Base-by-base conservation (phyloP, 176 grass and related monocot species). In the Elaeis guineensis region DNA sequence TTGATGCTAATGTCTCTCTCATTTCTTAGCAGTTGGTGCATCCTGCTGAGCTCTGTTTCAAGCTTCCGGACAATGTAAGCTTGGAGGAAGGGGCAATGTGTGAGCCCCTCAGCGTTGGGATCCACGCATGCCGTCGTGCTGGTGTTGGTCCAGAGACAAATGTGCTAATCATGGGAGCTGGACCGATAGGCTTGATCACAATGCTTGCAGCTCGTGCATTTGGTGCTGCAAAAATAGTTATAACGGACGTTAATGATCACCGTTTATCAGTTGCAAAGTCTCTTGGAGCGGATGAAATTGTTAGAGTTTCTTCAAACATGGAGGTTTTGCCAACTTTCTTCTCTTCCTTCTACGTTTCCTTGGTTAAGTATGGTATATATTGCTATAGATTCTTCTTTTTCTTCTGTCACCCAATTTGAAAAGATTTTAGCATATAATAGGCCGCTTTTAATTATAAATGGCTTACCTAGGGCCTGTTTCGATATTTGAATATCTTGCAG, bases 41-140 rank as follows among this genome's bases (percentile, higher is more conserved):
- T 58, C 92, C 92, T 9, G 91, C 59, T 0, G 92, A 96, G 61
- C 77, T 90, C 23, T 90, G 92, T 75, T 96, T 96, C 72, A 90
- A 87, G 80, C 80, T 96, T 54, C 91, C 92, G 5, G 77, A 87
- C 35, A 78, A 74, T 59, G 86, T 96, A 56, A 60, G 58, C 55
- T 69, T 90, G 67, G 92, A 96, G 75, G 92, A 96, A 19, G 92
- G 92, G 51, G 92, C 92, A 58, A 90, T 90, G 92, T 96, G 92
- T 64, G 92, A 96, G 83, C 92, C 92, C 1, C 92, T 96, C 8
- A 96, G 92, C 72, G 92, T 96, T 11, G 92, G 86, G 19, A 75
- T 96, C 3, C 92, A 96, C 71, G 86, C 92, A 23, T 88, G 83
- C 61, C 86, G 86, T 17, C 80, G 92, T 29, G 92, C 92, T 1